Evolutionary conservation across 1,284 basidiomycete species (phyloP).

Genomic region (Irpex rosettiformis): DNA sequence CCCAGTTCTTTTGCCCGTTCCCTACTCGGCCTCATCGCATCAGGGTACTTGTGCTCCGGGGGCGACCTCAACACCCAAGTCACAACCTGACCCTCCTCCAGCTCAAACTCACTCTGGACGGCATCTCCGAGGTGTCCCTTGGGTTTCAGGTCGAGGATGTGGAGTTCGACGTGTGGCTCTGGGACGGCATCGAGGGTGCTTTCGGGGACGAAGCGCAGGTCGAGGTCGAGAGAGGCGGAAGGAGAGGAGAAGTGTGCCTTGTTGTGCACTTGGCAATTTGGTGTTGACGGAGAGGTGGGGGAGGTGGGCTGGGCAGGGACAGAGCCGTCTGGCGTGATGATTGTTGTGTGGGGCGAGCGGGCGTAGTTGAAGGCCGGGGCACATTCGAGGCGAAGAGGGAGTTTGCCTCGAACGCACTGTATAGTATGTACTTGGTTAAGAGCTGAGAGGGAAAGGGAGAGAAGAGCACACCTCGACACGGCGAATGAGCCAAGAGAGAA

Average conservation of each 20-base stretch:
- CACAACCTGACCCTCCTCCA: conserved; percentile 81
- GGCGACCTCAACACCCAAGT: conserved; percentile 79
- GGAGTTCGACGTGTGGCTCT: conserved; percentile 52
- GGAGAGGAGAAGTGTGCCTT: conserved; percentile 71
- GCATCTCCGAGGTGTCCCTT: conserved; percentile 67
- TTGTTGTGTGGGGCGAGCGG: conserved; percentile 64
- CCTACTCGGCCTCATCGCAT: conserved; percentile 28
- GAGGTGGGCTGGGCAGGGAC: conserved; percentile 21
- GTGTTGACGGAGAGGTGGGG: conserved; percentile 11
- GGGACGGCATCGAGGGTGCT: conserved; percentile 44
- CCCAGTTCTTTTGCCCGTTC: conserved; percentile 42
- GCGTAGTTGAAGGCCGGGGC: conserved; percentile 95
- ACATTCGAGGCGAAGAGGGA: conserved; percentile 80
- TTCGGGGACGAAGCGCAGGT: conserved; percentile 73
- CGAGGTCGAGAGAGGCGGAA: conserved; percentile 52
- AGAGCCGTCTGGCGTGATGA: conserved; percentile 50
- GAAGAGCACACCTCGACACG: conserved; percentile 64
- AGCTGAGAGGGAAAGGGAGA: background rate
- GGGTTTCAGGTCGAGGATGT: conserved; percentile 54
- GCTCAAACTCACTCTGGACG: conserved; percentile 49
- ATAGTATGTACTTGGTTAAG: background rate
- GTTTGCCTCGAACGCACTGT: conserved; percentile 71
- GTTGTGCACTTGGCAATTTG: conserved; percentile 30
- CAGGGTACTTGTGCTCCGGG: conserved; percentile 33
- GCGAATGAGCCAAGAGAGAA: conserved; percentile 86